Conservation (phyloP, 1,284 basidiomycete genomes). For the Microbotryomycetes sp. region DNA sequence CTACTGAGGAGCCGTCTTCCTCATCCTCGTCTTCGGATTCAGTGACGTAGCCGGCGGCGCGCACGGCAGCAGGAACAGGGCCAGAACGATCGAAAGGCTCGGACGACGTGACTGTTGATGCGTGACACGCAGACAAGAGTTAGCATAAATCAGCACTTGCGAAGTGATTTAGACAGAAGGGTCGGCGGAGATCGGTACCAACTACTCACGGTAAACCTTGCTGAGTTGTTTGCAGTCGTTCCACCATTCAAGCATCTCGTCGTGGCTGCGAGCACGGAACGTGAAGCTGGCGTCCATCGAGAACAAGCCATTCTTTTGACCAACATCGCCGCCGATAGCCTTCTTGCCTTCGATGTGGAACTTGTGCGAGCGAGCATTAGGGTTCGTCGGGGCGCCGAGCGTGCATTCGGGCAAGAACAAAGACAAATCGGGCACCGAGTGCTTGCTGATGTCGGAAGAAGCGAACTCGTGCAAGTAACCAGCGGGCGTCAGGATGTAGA, state of each 20-base stretch:
- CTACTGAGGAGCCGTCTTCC: conserved; percentile 62
- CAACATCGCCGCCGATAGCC: conserved; percentile 43
- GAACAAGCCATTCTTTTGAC: conserved; percentile 43
- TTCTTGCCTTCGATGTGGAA: conserved; percentile 95
- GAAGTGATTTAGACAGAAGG: background rate
- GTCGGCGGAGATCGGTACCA: too few species aligned
- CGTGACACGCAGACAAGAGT: background rate
- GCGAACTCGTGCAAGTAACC: conserved; percentile 71
- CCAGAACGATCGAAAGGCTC: conserved; percentile 91
- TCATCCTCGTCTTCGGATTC: conserved; percentile 63
- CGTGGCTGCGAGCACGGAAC: conserved; percentile 81
- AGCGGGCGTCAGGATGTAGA: conserved; percentile 89
- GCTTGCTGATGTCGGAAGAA: conserved; percentile 66
- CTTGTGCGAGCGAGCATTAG: conserved; percentile 71
- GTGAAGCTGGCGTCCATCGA: conserved; percentile 65
- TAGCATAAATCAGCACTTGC: background rate
- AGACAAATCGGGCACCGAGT: conserved; percentile 64
- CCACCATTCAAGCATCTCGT: conserved; percentile 99
- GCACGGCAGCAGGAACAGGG: conserved; percentile 85
- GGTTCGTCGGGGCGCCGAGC: conserved; percentile 79
- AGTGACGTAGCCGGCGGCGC: conserved; percentile 69
- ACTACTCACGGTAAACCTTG: conserved; percentile 60
- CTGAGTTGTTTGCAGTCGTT: conserved; percentile 96
- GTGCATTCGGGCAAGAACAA: conserved; percentile 94
- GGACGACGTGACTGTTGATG: conserved; percentile 64